Evolutionary conservation across 2,329 filamentous ascomycete genomes (phyloP).

Genomic region (Cercospora zeina): DNA sequence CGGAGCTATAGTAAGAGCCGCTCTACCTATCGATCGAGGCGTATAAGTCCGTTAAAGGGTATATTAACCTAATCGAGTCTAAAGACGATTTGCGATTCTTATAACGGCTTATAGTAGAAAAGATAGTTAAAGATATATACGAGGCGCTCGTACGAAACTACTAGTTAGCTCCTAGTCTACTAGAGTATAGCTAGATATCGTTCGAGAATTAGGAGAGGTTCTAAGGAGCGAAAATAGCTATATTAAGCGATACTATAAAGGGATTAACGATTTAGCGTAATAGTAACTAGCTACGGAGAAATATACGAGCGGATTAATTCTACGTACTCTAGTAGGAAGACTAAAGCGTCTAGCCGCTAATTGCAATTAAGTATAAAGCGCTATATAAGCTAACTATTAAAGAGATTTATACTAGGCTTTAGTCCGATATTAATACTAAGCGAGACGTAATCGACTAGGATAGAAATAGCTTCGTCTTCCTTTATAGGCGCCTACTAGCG

Average conservation of each 20-base stretch:
- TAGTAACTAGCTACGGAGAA: neutral
- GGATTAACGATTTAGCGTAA: neutral
- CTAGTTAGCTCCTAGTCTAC: neutral
- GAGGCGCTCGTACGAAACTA: neutral
- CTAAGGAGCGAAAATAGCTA: neutral
- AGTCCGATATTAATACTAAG: neutral
- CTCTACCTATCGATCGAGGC: neutral
- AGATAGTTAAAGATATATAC: neutral
- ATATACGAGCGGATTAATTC: neutral
- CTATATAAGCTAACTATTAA: neutral
- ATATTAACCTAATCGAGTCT: neutral
- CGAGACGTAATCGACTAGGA: constrained; percentile 18
- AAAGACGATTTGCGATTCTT: neutral
- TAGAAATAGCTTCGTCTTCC: constrained; percentile 10
- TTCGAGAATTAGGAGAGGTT: neutral
- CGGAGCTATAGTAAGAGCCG: neutral
- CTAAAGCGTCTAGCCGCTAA: neutral
- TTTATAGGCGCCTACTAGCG: constrained; percentile 17
- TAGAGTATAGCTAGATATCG: neutral
- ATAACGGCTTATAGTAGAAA: neutral
- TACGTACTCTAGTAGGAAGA: neutral
- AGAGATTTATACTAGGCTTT: neutral
- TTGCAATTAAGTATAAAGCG: constrained; percentile 6
- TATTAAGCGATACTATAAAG: neutral
- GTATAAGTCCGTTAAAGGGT: neutral